Conservation (phyloP, 768 basidiomycete genomes). For the Pseudohyphozyma bogoriensis region DNA sequence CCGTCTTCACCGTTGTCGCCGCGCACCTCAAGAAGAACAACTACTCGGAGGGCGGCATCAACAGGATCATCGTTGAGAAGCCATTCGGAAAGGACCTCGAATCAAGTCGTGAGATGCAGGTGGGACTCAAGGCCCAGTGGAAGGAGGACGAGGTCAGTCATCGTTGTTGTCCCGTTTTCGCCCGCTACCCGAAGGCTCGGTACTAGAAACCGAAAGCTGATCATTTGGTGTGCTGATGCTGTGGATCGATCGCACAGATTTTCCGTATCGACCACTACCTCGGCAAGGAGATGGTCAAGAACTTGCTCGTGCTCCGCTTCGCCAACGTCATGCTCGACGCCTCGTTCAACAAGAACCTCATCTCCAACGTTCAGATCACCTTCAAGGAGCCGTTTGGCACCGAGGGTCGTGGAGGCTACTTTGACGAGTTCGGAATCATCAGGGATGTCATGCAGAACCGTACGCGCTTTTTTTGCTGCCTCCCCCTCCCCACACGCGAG, state of each 20-base stretch:
- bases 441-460: slow-evolving; percentile 96
- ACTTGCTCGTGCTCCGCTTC: slow-evolving; percentile 87
- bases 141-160: slow-evolving; percentile 79
- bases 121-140: slow-evolving; percentile 75
- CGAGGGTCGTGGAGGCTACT: slow-evolving; percentile 99
- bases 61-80: slow-evolving; percentile 95
- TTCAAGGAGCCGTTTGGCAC: slow-evolving; percentile 99
- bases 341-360: slow-evolving; percentile 89
- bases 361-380: slow-evolving; percentile 95
- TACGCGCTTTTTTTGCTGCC: slow-evolving; percentile 44
- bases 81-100: slow-evolving; percentile 93
- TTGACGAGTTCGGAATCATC: slow-evolving; percentile 99
- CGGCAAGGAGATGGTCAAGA: slow-evolving; percentile 99
- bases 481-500: background rate
- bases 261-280: slow-evolving; percentile 99
- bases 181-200: no score
- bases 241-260: slow-evolving; percentile 43
- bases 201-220: no score
- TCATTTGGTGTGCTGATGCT: background rate
- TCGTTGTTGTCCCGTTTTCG: background rate
- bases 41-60: slow-evolving; percentile 62
- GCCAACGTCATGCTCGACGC: slow-evolving; percentile 83
- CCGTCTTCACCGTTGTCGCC: slow-evolving; percentile 84
- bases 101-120: slow-evolving; percentile 66
- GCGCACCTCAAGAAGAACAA: slow-evolving; percentile 70